These are phyloP conservation scores for Trifolium fragiferum DNA, from an alignment of 306 rosid species.

Conservation along the genomic window DNA sequence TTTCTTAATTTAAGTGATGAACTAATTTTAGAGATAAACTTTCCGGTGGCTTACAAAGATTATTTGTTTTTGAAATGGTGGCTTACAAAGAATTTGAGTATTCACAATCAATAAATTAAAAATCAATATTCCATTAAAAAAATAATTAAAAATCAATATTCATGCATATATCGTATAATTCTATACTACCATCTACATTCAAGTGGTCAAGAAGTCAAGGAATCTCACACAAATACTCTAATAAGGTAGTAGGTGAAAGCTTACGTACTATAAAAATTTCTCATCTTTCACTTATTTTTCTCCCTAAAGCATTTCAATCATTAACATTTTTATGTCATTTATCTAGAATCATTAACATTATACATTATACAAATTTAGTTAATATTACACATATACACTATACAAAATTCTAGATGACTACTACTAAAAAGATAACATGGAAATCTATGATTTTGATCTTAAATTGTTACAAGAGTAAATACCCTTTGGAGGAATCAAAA, in stretches of 20 bases:
- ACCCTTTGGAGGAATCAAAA: conserved; percentile 44
- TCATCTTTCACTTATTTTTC: conserved; percentile 37
- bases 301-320: conserved; percentile 30
- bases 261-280: conserved; percentile 43
- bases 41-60: neutral
- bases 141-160: conserved; percentile 33
- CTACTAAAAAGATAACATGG: conserved; percentile 61
- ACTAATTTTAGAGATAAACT: neutral
- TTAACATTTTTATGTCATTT: conserved; percentile 34
- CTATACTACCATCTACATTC: conserved; percentile 41
- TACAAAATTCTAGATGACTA: conserved; percentile 44
- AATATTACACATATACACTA: neutral
- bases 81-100: neutral
- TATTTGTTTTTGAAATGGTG: too few species aligned
- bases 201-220: conserved; percentile 52
- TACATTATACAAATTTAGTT: conserved; percentile 23
- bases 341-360: conserved; percentile 32
- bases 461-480: conserved; percentile 57
- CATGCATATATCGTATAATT: conserved; percentile 33
- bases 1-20: neutral
- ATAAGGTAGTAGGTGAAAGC: conserved; percentile 48
- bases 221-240: conserved; percentile 41
- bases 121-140: conserved; percentile 31
- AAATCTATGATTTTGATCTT: conserved; percentile 62
- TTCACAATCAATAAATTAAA: conserved; percentile 16